Evolutionary conservation across 176 grass and related monocot species (phyloP).

Genomic region (Melocanna baccifera): DNA sequence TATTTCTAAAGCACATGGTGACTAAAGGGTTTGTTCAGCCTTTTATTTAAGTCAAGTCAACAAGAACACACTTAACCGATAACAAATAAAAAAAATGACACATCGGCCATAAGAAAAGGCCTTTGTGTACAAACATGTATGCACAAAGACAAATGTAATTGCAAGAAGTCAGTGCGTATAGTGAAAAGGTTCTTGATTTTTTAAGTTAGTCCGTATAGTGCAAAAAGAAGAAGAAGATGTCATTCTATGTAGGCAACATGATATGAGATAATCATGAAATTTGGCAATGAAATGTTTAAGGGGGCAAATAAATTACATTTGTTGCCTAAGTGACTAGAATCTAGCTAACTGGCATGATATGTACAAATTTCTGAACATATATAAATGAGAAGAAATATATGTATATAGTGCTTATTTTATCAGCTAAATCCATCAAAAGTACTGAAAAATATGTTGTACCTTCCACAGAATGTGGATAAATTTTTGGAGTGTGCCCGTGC

Average conservation of each 20-base stretch:
- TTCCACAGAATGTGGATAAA: slow-evolving; percentile 91
- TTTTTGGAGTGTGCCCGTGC: slow-evolving; percentile 84
- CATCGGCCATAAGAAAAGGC: background rate
- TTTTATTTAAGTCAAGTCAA: background rate
- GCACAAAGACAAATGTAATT: background rate
- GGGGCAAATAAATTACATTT: background rate
- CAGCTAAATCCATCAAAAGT: background rate
- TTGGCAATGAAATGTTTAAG: background rate
- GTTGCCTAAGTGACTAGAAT: background rate
- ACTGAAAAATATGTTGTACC: slow-evolving; percentile 41
- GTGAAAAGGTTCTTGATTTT: too few species aligned
- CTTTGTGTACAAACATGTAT: background rate
- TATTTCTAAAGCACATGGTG: background rate
- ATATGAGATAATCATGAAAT: background rate
- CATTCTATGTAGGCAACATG: background rate
- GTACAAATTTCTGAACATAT: background rate
- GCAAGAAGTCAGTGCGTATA: background rate
- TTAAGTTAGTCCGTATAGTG: too few species aligned
- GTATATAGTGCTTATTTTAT: background rate
- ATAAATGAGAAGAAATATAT: background rate
- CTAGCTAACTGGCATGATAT: background rate
- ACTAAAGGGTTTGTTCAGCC: background rate
- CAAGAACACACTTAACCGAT: background rate
- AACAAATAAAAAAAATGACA: background rate
- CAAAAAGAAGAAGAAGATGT: background rate